Base-by-base conservation (phyloP, 2,329 filamentous ascomycete genomes). In the Fusarium sp. region DNA sequence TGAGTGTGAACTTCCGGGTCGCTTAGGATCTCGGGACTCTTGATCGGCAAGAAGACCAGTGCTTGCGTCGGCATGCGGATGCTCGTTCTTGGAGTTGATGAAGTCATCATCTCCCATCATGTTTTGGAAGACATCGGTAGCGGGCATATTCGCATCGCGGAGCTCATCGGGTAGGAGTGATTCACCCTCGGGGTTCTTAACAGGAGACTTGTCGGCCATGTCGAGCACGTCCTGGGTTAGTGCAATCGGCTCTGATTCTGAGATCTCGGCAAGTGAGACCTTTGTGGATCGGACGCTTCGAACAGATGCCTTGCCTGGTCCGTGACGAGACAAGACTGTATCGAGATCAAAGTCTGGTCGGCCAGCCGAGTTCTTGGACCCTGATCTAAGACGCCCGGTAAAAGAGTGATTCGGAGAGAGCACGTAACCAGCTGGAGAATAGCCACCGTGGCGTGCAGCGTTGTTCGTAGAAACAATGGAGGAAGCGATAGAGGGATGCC, bases 401-500 rank as follows among this genome's bases (percentile, higher is more conserved):
- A 91, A 76, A 5, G 90, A 91, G 35, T 87, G 84, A 41, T 82
- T 85, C 1, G 90, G 90, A 40, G 89, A 91, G 79, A 90, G 88
- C 65, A 92, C 80, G 77, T 87, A 91, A 20, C 84, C 90, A 36
- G 82, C 87, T 3, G 90, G 89, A 23, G 90, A 91, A 77, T 91
- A 92, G 29, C 90, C 90, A 27, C 90, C 90, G 75, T 87, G 85
- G 47, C 90, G 84, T 14, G 90, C 90, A 31, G 86, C 83, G 65
- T 79, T 87, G 75, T 92, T 92, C 35, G 89, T 85, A 54, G 91
- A 90, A 50, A 92, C 83, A 62, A 92, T 91, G n/a, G 90, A 91
- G 67, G 81, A 79, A 27, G 82, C 77, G 47, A 81, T 80, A 23
- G 85, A 86, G 31, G 84, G 76, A 62, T 84, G 81, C 27, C 83